Evolutionary conservation across 306 rosid species (phyloP).

Genomic region (Rosa multiflora): DNA sequence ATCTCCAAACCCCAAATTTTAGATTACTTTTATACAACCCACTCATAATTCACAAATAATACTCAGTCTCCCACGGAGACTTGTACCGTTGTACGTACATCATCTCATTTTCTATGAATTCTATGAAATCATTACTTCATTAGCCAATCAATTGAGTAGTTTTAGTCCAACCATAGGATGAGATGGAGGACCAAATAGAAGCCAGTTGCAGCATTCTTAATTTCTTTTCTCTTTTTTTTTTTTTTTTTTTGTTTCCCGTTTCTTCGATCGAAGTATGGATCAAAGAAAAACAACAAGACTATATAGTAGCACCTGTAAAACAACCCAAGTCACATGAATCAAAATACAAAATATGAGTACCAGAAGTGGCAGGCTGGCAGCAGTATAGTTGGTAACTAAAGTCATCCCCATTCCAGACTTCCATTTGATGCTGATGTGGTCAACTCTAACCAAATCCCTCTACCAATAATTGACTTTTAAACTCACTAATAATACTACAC

Average conservation of each 20-base stretch:
- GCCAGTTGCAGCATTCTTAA: too few relatives aligned
- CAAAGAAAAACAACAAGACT: too few relatives aligned
- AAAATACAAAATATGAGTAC: too few relatives aligned
- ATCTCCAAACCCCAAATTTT: neutral
- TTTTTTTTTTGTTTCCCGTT: too few relatives aligned
- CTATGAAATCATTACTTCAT: neutral
- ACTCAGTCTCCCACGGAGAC: neutral
- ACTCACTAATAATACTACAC: neutral
- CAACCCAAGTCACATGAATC: too few relatives aligned
- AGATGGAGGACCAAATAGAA: neutral
- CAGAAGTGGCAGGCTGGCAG: too few relatives aligned
- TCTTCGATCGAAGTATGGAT: too few relatives aligned
- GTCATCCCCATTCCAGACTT: neutral
- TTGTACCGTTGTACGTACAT: too few relatives aligned
- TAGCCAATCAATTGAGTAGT: neutral
- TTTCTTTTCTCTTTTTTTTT: too few relatives aligned
- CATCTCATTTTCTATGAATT: neutral
- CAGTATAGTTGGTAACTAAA: too few relatives aligned
- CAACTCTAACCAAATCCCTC: slow-evolving; percentile 38
- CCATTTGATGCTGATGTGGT: slow-evolving; percentile 24
- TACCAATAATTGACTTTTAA: slow-evolving; percentile 20
- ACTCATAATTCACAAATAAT: neutral
- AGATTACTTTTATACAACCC: neutral
- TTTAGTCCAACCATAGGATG: neutral
- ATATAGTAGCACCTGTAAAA: too few relatives aligned